Conservation (phyloP, 257 asterid genomes). For the Verbena officinalis region DNA sequence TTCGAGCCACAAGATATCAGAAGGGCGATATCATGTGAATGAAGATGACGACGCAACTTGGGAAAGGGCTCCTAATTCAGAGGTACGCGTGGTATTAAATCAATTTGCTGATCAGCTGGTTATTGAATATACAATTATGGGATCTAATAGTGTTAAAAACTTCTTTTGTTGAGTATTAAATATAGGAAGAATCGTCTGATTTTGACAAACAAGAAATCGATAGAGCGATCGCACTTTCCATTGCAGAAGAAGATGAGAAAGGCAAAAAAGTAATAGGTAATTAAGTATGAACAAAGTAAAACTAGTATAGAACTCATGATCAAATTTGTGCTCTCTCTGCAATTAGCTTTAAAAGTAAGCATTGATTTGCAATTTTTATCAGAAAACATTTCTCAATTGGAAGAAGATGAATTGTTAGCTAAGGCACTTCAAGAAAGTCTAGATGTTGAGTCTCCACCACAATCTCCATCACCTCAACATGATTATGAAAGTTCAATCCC, state of each 20-base stretch:
- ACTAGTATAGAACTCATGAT: too few species aligned
- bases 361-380: slow-evolving; percentile 11
- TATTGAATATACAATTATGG: too few species aligned
- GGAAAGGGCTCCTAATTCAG: slow-evolving; percentile 49
- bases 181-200: slow-evolving; percentile 65
- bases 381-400: slow-evolving; percentile 52
- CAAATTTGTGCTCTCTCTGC: too few species aligned
- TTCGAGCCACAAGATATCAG: slow-evolving; percentile 52
- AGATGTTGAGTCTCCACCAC: slow-evolving; percentile 45
- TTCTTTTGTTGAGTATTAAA: slow-evolving; percentile 20
- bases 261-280: slow-evolving; percentile 72
- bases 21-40: slow-evolving; percentile 54
- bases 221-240: slow-evolving; percentile 79
- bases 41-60: slow-evolving; percentile 42
- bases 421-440: slow-evolving; percentile 75
- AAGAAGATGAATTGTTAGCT: slow-evolving; percentile 69
- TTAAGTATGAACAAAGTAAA: slow-evolving; percentile 12
- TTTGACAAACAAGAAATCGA: slow-evolving; percentile 80
- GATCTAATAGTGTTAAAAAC: too few species aligned
- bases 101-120: too few species aligned
- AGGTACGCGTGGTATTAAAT: slow-evolving; percentile 35
- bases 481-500: slow-evolving; percentile 52
- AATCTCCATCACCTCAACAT: slow-evolving; percentile 38
- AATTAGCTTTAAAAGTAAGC: not conserved
- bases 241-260: slow-evolving; percentile 72